These are phyloP conservation scores for Termitomyces sp. DNA, from an alignment of 768 basidiomycete genomes.

Conservation along the genomic window DNA sequence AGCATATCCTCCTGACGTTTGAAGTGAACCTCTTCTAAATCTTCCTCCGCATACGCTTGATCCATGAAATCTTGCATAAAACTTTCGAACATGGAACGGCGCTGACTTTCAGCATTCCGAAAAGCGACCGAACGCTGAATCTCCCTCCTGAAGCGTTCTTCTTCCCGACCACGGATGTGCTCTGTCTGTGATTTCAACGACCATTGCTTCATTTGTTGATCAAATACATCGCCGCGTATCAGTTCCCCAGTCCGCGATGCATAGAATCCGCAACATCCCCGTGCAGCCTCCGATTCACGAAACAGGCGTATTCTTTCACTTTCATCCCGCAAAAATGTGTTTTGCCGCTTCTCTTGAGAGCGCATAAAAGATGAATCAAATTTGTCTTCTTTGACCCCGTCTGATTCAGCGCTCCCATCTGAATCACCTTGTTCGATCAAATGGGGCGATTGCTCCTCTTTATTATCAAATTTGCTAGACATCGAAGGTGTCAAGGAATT, in stretches of 20 bases:
- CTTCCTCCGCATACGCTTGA: neutral
- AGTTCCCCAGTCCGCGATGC: too few species aligned
- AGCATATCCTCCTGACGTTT: neutral
- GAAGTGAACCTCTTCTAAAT: neutral
- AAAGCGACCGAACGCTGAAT: neutral
- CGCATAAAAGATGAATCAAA: neutral
- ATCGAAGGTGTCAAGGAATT: neutral
- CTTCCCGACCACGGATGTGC: neutral
- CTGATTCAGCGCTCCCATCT: neutral
- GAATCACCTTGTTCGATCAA: neutral
- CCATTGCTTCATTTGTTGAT: neutral
- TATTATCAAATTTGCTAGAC: neutral
- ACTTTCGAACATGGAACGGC: neutral
- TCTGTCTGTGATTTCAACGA: neutral
- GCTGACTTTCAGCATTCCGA: neutral
- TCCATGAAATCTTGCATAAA: neutral
- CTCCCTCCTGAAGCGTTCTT: neutral
- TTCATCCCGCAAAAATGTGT: neutral
- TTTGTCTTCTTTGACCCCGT: neutral
- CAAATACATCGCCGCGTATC: neutral
- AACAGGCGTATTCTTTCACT: neutral
- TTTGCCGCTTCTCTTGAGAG: neutral
- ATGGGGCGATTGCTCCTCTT: neutral
- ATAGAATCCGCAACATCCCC: neutral
- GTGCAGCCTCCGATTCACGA: neutral